Conservation (phyloP, 345 rosid genomes). For the Geranium brycei region DNA sequence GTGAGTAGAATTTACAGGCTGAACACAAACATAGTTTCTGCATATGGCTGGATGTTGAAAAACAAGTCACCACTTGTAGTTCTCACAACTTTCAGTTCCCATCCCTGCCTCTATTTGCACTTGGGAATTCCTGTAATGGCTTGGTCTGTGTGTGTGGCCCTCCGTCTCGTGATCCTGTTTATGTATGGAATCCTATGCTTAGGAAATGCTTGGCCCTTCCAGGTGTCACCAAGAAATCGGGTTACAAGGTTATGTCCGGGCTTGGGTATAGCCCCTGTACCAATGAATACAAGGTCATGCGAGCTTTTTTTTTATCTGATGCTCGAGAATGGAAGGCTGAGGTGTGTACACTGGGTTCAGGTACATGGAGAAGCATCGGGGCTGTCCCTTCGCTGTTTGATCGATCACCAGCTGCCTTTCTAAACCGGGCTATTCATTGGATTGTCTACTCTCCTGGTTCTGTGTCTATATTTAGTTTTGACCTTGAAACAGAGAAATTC, state of each 20-base stretch:
- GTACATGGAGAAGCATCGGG: conserved; percentile 3
- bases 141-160: not conserved
- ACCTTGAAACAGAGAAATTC: not conserved
- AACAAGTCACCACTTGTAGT: not conserved
- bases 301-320: not conserved
- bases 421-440: not conserved
- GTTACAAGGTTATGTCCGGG: not conserved
- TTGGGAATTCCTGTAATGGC: not conserved
- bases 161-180: not conserved
- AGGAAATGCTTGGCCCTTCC: not conserved
- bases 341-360: not conserved
- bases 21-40: not conserved
- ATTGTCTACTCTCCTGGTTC: not conserved
- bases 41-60: not conserved
- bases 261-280: not conserved
- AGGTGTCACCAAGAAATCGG: not conserved
- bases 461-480: not conserved
- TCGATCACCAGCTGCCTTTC: not conserved
- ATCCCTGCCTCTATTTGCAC: not conserved
- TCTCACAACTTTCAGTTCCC: not conserved
- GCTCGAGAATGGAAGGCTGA: not conserved
- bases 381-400: not conserved
- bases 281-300: not conserved
- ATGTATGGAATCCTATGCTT: not conserved
- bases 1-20: not conserved